Base-by-base conservation (phyloP, 257 asterid genomes). In the Handroanthus guayacan region DNA sequence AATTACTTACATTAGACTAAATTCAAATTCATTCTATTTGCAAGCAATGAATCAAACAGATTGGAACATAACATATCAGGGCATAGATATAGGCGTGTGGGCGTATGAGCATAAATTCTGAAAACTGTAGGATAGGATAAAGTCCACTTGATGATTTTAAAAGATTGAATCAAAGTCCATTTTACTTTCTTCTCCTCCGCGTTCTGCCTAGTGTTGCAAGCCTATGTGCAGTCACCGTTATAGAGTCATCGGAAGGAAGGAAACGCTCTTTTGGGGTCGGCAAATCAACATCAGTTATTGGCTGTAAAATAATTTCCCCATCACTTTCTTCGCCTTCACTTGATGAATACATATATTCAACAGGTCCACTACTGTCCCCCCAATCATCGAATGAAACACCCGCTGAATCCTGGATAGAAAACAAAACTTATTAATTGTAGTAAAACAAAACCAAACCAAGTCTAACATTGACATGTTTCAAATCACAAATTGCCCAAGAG, bases 241-340 rank as follows among this genome's bases (percentile, higher is more conserved):
- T 43, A 72, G 95, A 75, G 85, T 91, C 97, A 57, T 91, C 88
- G 20, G 83, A 36, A 1, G 86, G 76, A 67, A 51, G 85, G 70
- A 86, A 72, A 14, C 69, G 82, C 69, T 92, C 96, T 79, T 81
- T 94, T 7, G 90, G 78, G 77, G 86, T 75, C 36, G 99, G 94
- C 82, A 89, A 84, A 84, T 94, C 97, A 77, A 88, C 79, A 79
- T 92, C 97, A 37, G 93, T 75, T 71, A 92, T 87, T 79, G 97
- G 95, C 79, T 90, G 96, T 78, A 94, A 83, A 69, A 84, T 57
- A 56, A 84, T 68, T 57, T 94, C 98, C 16, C 89, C 92, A 63
- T 94, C 97, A 81, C 97, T 94, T 62, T 86, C 90, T 75, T 94
- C 98, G 69, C 92, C 93, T 44, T 92, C 97, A 71, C 97, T 92